phyloP scores from a whole-genome alignment of 345 rosid species.

The Crucihimalaya himalaica region DNA sequence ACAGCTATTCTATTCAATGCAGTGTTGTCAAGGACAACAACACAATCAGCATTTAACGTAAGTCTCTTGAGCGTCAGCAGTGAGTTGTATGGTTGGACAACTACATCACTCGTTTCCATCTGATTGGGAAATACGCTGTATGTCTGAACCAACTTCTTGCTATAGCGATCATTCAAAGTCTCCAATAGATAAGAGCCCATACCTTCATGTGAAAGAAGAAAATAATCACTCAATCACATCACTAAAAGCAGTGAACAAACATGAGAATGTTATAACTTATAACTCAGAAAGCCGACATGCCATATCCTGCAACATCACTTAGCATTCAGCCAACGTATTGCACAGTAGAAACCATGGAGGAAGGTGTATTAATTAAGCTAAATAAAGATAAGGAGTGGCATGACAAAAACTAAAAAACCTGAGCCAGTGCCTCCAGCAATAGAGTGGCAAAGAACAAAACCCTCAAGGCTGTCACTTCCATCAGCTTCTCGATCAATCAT shows the following conservation, averaged over 20 bases:
- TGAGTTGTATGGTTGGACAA: conserved; percentile 98
- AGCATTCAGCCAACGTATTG: neutral
- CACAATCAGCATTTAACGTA: conserved; percentile 94
- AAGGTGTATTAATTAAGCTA: neutral
- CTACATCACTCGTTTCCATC: conserved; percentile 99
- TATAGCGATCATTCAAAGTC: conserved; percentile 94
- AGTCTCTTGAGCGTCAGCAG: conserved; percentile 91
- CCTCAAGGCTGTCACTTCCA: conserved; percentile 99
- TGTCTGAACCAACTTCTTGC: conserved; percentile 98
- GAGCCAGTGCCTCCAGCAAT: conserved; percentile 99
- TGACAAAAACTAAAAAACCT: conserved; percentile 66
- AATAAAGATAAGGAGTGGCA: too few relatives aligned
- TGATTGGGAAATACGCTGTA: conserved; percentile 98
- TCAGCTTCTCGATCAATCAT: conserved; percentile 99
- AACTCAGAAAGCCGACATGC: neutral
- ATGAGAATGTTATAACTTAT: neutral
- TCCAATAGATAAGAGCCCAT: conserved; percentile 98
- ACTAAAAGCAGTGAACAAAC: neutral
- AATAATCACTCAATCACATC: too few relatives aligned
- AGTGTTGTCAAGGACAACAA: conserved; percentile 97
- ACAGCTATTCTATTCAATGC: conserved; percentile 94
- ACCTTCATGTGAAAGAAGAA: conserved; percentile 52
- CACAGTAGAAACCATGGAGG: neutral
- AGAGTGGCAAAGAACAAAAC: conserved; percentile 92
- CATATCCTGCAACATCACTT: neutral